Base-by-base conservation (phyloP, 2,329 filamentous ascomycete genomes). In the Chaetothyriales sp. region DNA sequence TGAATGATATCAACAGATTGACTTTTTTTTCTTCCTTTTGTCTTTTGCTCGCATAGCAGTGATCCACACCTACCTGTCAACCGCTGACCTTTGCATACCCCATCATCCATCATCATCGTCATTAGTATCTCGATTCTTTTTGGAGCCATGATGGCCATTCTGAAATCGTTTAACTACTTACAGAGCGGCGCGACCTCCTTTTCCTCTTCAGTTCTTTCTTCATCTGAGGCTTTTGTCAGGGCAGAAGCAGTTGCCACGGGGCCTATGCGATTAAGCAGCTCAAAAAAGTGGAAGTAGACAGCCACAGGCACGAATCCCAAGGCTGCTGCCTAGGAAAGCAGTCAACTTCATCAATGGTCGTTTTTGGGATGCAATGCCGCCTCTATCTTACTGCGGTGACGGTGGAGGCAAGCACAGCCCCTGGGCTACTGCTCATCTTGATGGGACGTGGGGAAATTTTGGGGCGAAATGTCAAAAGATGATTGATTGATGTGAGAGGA, bases 261-360 rank as follows among this genome's bases (percentile, higher is more conserved):
- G 2, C 58, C 59, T 26, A 63, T 55, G 6, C 45, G 49, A 5
- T 62, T 61, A 1, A 68, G 49, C 19, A 58, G 56, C 18, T 56
- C 51, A 46, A 68, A 67, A 9, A 68, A 55, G 44, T 63, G 51
- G 51, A 68, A 67, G 32, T 65, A 61, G 12, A 65, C 55, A 0
- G 66, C 66, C 18, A 68, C 63, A 1, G 66, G 65, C 2, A 68
- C 58, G 36, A 68, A 68, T 1, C 64, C 66, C n/a, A 68, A 49
- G 0, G 64, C 62, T 10, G 65, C 64, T 1, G 62, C 53, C 65
- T 68, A 44, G 4, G 19, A 10, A 15, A 39, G 4, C 2, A 5
- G 32, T 39, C 32, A 39, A 39, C 10, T 39, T 39, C 10, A 15
- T 15, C 26, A 18, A 43, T 19, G n/a, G 10, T 43, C 36, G n/a